A percentile compares a stretch with the other conserved stretches of the same genome.
Conservation (phyloP, 768 basidiomycete species). For the Crucibulum laeve region DNA sequence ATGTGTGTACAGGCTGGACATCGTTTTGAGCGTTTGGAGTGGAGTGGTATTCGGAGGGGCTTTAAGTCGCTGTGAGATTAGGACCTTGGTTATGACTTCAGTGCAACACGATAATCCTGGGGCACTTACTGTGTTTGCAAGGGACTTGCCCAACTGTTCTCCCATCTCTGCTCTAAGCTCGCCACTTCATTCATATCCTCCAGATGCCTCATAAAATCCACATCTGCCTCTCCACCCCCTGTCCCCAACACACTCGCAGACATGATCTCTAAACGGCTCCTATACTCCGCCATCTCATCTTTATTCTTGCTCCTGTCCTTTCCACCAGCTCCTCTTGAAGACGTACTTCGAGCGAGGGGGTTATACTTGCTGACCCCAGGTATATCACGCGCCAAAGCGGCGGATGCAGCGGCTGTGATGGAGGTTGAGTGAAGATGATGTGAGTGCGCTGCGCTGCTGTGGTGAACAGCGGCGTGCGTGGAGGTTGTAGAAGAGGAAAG, state of each 20-base stretch:
- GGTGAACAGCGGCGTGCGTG: slow-evolving; percentile 37
- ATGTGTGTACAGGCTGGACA: slow-evolving; percentile 94
- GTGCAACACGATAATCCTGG: slow-evolving; percentile 7
- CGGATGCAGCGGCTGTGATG: slow-evolving; percentile 86
- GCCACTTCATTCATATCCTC: slow-evolving; percentile 62
- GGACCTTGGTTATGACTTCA: slow-evolving; percentile 5
- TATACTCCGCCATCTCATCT: slow-evolving; percentile 78
- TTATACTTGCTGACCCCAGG: slow-evolving; percentile 79
- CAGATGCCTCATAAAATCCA: slow-evolving; percentile 64
- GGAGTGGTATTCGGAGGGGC: slow-evolving; percentile 88
- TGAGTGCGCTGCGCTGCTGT: slow-evolving; percentile 52
- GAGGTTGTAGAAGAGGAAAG: slow-evolving; percentile 60
- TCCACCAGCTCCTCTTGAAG: slow-evolving; percentile 33
- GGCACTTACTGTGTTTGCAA: slow-evolving; percentile 63
- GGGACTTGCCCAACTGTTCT: slow-evolving; percentile 71
- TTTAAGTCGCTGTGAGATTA: slow-evolving; percentile 59
- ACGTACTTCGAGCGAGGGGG: slow-evolving; percentile 45
- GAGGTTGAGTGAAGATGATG: slow-evolving; percentile 76
- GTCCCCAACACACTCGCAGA: slow-evolving; percentile 47
- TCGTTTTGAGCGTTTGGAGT: slow-evolving; percentile 92
- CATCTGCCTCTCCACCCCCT: slow-evolving; percentile 65
- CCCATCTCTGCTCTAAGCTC: slow-evolving; percentile 76
- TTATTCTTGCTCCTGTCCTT: slow-evolving; percentile 65
- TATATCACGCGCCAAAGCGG: slow-evolving; percentile 83
- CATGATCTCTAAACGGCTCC: slow-evolving; percentile 62